Base-by-base conservation (phyloP, 208 protist species). In the Porcisia hertigi region DNA sequence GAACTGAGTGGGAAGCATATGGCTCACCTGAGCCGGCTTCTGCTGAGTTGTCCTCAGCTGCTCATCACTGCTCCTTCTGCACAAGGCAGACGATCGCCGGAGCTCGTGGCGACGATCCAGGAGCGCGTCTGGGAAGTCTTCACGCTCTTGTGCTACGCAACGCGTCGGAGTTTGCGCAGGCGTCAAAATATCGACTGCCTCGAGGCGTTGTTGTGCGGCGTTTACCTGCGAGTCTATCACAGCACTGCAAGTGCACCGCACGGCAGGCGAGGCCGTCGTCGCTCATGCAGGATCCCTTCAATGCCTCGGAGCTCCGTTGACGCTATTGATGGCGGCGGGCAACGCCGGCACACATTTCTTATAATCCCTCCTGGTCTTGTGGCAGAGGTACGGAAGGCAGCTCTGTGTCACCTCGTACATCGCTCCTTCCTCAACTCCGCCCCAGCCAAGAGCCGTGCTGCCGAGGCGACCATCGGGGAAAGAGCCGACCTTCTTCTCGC, bases 121-220 rank as follows among this genome's bases (percentile, higher is more conserved):
- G 55, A 73, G 1, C 49, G 8, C 0, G 59, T 79, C 39, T 81
- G 76, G 76, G 3, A 53, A 16, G 14, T 52, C 14, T 86, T 83
- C 53, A 30, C 71, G 3, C 18, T 76, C 14, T 52, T 83, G 16
- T 83, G 77, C 75, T 86, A 86, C 70, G 62, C 63, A 43, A 79
- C 80, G 7, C 82, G 82, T 14, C 71, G 71, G 23, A 36, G n/a
- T 11, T 62, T 86, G 52, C 77, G 78, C 39, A 75, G 82, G 4
- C 47, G 41, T 23, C 82, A 83, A 52, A 76, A 73, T 52, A 8
- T 64, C 0, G 59, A 80, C 23, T 82, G 69, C 34, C 71, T 86
- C 1, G 75, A 86, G 49, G 73, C 82, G 3, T 41, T 86, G 5
- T 65, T 86, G 62, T 77, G 75, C 39, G 74, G 76, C 25, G 53